Base-by-base conservation (phyloP, 1,139 yeast genomes). In the Yamadazyma dendronema region DNA sequence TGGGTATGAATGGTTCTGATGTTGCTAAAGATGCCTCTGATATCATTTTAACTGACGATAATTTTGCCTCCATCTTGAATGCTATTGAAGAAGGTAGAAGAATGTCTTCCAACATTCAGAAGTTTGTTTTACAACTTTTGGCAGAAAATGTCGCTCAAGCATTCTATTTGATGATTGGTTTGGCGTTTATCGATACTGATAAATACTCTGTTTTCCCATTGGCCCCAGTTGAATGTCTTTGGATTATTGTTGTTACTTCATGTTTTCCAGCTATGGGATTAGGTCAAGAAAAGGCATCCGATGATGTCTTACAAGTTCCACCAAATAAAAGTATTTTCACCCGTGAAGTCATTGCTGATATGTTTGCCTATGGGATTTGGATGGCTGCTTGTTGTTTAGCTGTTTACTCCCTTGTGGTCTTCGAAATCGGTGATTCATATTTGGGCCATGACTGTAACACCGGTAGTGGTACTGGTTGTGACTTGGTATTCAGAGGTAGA, bases 181-280 rank as follows among this genome's bases (percentile, higher is more conserved):
- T 84, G 36, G 88, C 79, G 0, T 84, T 84, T 54, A 72, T 77
- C 49, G 92, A 83, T 54, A 50, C 56, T 0, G 61, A 67, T 36
- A 81, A 77, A 2, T 68, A 61, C 38, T 82, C 90, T 2, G 90
- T 84, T 16, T 84, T 84, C 62, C 90, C 92, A 24, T 67, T 84
- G 40, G 75, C 89, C 0, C 90, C 92, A 2, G 87, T 84, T 45
- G 89, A 84, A 62, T 88, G 83, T 10, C 65, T 84, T 47, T 84
- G 90, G 90, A 78, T 84, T 54, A 77, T 84, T 53, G 87, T 84
- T 56, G 78, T 83, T 28, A 84, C 92, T 2, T 80, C 89, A 4
- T 81, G 89, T 48, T 82, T 84, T 69, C 94, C 92, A 35, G 92
- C 92, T 19, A 84, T 84, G 88, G 92, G 92, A n/a, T 74, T 84